Evolutionary conservation across 2,329 filamentous ascomycete genomes (phyloP), one percentile per base, ranked within the genome.

Genomic region (Tolypocladium ovalisporum): DNA sequence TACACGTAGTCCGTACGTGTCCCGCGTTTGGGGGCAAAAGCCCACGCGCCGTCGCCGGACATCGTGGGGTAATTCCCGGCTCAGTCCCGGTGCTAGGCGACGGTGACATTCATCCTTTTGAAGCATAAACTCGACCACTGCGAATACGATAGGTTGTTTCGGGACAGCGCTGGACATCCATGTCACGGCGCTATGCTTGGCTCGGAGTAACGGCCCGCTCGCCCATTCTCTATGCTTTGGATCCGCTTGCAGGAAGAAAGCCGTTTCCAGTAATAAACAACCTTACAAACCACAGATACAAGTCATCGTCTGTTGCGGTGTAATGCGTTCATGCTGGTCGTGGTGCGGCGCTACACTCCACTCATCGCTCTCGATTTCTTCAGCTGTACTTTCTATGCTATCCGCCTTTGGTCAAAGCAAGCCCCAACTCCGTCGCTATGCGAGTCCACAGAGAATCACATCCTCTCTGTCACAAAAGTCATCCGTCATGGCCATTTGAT

Each of bases 361-460:
- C 17, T 22, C 29, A 4, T 13, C 17, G n/a, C n/a, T n/a, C 29
- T 52, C 19, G 5, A 22, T 35, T 29, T 3, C 19, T n/a, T 35
- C 19, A 7, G 8, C 29, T n/a, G 19, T n/a, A 35, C 13, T 10
- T 29, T 52, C 29, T 34, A 51, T 34, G 47, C 19, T 34, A 51
- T 19, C 47, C 4, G 17, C 19, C 29, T 22, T 17, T n/a, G 47
- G 17, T 34, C 44, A 53, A 52, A 32, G 39, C 52, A 52, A 32
- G 32, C 52, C 32, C 40, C 47, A 67, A 67, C 66, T 62, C 67
- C 66, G 37, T 62, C 65, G 67, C 66, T 67, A 66, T 68, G 66
- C 63, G 60, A 40, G 53, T 24, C 54, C 54, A 39, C 29, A 35
- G 32, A 40, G 36, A n/a, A 24, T 35, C 12, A 35, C 19, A 17